Percentiles rank a stretch among this genome's conserved stretches.
phyloP scores from a whole-genome alignment of 2,329 filamentous ascomycete species.

The Cercospora brassicicola region DNA sequence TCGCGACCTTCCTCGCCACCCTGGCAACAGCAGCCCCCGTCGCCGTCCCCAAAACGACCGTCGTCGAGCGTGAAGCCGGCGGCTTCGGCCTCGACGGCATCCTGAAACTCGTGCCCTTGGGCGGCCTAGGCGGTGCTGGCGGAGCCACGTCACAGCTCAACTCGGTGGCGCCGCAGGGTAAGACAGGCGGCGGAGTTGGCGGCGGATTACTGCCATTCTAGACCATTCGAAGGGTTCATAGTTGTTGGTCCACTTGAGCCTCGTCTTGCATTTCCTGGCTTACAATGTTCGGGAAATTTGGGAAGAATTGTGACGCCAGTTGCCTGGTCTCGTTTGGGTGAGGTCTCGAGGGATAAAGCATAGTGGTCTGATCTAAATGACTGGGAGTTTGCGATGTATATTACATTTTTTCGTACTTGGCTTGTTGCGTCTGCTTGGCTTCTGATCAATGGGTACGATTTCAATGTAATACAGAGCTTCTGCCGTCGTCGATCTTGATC shows the following conservation, averaged over 20 bases:
- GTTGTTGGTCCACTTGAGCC: too few relatives aligned
- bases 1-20: neutral
- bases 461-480: neutral
- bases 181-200: too few relatives aligned
- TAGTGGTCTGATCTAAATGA: neutral
- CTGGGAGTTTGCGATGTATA: neutral
- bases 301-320: too few relatives aligned
- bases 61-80: neutral
- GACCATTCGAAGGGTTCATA: too few relatives aligned
- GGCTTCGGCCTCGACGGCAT: neutral
- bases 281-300: too few relatives aligned
- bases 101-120: neutral
- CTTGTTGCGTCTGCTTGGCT: neutral
- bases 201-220: too few relatives aligned
- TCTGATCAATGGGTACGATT: neutral
- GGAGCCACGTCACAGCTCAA: too few relatives aligned
- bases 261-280: too few relatives aligned
- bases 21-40: neutral
- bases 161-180: too few relatives aligned
- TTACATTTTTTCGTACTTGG: neutral
- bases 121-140: neutral
- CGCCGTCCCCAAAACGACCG: neutral
- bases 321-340: neutral
- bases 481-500: neutral
- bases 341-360: neutral